Conservation (phyloP, 495 filamentous ascomycete species). For the Penicillium longicatenatum region DNA sequence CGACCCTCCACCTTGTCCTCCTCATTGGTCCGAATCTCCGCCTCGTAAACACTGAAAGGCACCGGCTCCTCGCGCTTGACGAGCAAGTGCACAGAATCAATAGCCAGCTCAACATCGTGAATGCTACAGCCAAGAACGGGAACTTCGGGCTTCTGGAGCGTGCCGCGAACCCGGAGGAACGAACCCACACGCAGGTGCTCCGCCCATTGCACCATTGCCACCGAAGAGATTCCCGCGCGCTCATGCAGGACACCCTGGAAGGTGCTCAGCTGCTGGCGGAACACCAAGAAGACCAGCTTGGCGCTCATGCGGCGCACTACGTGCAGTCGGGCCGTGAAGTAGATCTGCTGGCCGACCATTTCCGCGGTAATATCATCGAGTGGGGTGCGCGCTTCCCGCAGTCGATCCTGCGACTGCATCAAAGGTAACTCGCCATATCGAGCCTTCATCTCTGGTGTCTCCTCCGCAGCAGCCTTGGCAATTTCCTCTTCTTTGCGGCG, state of each 20-base stretch:
- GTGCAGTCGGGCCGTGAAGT: constrained; percentile 81
- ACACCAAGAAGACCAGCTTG: constrained; percentile 86
- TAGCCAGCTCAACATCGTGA: constrained; percentile 55
- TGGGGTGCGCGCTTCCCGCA: constrained; percentile 42
- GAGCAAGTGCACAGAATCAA: constrained; percentile 56
- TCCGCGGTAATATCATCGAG: constrained; percentile 56
- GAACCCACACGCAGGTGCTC: constrained; percentile 71
- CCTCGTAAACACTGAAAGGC: constrained; percentile 66
- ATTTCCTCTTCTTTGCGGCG: constrained; percentile 47
- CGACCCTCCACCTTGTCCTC: constrained; percentile 48
- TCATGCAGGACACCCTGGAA: constrained; percentile 76
- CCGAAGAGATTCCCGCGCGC: constrained; percentile 50
- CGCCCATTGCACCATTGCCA: constrained; percentile 66
- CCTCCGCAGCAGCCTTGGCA: constrained; percentile 33
- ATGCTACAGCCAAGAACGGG: constrained; percentile 58
- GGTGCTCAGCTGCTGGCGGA: constrained; percentile 75
- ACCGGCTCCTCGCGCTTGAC: constrained; percentile 57
- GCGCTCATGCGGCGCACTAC: constrained; percentile 82
- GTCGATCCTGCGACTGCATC: constrained; percentile 48
- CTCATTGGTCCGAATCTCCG: constrained; percentile 53
- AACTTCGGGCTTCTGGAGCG: constrained; percentile 60
- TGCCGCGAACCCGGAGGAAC: constrained; percentile 65
- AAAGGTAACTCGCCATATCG: constrained; percentile 62
- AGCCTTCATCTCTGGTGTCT: constrained; percentile 55
- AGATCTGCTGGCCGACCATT: constrained; percentile 67